Evolutionary conservation across 2,329 filamentous ascomycete genomes (phyloP).

Genomic region (Bipolaris sorokiniana): DNA sequence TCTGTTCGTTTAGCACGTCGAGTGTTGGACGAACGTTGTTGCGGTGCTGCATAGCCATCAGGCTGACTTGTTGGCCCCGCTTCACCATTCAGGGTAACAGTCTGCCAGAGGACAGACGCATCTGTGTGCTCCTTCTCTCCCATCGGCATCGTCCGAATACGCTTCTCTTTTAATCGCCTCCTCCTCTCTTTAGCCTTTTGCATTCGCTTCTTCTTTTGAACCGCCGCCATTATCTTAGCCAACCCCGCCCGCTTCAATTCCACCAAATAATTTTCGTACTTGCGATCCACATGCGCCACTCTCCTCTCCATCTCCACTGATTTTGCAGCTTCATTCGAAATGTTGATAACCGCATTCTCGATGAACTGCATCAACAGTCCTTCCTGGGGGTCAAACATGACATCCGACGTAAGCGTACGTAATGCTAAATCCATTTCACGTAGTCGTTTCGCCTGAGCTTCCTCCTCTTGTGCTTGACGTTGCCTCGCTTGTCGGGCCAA

Average conservation of each 20-base stretch:
- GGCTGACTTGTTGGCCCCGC: conserved; percentile 4
- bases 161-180: conserved; percentile 32
- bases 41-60: conserved; percentile 14
- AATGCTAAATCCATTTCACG: conserved; percentile 32
- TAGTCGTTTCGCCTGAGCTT: conserved; percentile 20
- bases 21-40: conserved; percentile 26
- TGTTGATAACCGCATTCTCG: conserved; percentile 46
- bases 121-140: conserved; percentile 10
- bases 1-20: conserved; percentile 28
- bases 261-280: conserved; percentile 23
- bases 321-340: conserved; percentile 45
- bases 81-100: not conserved
- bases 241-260: conserved; percentile 29
- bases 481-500: conserved; percentile 27
- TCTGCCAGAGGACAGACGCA: conserved; percentile 2
- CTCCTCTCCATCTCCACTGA: conserved; percentile 42
- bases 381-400: conserved; percentile 46
- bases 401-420: conserved; percentile 44
- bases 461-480: conserved; percentile 29
- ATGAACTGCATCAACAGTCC: conserved; percentile 56
- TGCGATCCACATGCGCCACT: conserved; percentile 26
- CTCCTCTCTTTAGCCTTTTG: conserved; percentile 32
- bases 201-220: conserved; percentile 35
- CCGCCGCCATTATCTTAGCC: conserved; percentile 26
- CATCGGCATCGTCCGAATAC: conserved; percentile 16